phyloP scores from a whole-genome alignment of 257 asterid species.

The Anisodus acutangulus region DNA sequence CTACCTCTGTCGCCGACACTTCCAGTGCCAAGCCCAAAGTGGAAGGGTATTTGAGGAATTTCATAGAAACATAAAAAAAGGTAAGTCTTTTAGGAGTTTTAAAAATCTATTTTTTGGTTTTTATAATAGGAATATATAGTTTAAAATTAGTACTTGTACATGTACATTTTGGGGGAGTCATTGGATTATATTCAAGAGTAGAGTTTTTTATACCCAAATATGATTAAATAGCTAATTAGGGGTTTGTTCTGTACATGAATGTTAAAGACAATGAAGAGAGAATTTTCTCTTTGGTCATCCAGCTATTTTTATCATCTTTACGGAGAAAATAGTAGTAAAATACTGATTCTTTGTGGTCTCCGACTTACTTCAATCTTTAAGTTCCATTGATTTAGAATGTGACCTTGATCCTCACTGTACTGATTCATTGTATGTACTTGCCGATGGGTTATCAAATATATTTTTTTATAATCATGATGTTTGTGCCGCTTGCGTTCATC shows the following conservation, averaged over 20 bases:
- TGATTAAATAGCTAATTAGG: constrained; percentile 34
- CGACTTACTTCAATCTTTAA: not conserved
- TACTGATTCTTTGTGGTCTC: not conserved
- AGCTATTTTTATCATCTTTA: not conserved
- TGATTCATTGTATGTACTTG: not conserved
- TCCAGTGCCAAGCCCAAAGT: constrained; percentile 73
- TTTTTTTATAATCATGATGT: not conserved
- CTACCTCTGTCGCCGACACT: constrained; percentile 79
- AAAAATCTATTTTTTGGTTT: constrained; percentile 10
- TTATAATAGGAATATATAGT: constrained; percentile 36
- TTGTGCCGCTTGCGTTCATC: not conserved
- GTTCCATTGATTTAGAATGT: not conserved
- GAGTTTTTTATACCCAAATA: constrained; percentile 22
- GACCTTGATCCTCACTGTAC: not conserved
- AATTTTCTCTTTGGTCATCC: constrained; percentile 11
- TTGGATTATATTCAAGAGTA: constrained; percentile 20
- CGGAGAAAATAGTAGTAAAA: not conserved
- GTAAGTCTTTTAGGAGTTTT: constrained; percentile 52
- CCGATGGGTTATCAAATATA: not conserved
- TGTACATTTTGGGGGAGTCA: constrained; percentile 57
- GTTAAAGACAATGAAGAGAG: constrained; percentile 40
- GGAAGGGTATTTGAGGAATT: constrained; percentile 53
- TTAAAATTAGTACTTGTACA: constrained; percentile 46
- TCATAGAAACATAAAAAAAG: constrained; percentile 38
- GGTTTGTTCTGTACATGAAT: constrained; percentile 53